Evolutionary conservation across 768 basidiomycete genomes (phyloP), one percentile per base, ranked within the genome.

Genomic region (Nidularia pulvinata): DNA sequence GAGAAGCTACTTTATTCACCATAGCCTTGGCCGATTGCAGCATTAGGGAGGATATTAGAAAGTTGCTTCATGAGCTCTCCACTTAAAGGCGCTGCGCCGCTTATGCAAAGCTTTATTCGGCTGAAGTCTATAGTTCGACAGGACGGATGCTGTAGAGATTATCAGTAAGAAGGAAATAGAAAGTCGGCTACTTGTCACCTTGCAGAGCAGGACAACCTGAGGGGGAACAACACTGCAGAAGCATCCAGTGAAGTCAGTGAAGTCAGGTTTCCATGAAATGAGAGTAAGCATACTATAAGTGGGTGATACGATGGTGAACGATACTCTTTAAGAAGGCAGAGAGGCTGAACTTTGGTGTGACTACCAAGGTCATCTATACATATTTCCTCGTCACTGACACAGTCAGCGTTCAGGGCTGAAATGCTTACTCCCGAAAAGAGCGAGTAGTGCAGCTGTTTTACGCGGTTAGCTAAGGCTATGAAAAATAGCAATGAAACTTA

Each of bases 271-370:
- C 25, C 13, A 9, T 30, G 9, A 7, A 9, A 9, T 46, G 10
- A 9, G 7, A 9, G 7, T n/a, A n/a, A 5, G 63, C 78, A 54
- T 60, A 86, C 84, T 75, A 76, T 50, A 87, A 62, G 56, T 86
- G 79, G 0, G 80, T 82, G 34, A 86, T 76, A 55, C 71, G 73
- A 66, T 86, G 77, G 10, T 73, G 75, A 45, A 71, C 65, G 44
- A 89, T 78, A 54, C 80, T 85, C 55, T 77, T 65, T 53, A 90
- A 64, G 57, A 82, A 84, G 5, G 77, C 70, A 19, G 65, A 57
- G 55, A 88, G 85, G 59, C 69, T 82, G 63, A 89, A 90, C 56
- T 83, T 88, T 6, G 85, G 81, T 4, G 87, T 65, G n/a, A 87
- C 75, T 13, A 89, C 81, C 13, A 88, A 56, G 0, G 82, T 74